Evolutionary conservation across 1,139 yeast genomes (phyloP), one percentile per base, ranked within the genome.

Genomic region (Hemisphaericaspora lyxosophila): DNA sequence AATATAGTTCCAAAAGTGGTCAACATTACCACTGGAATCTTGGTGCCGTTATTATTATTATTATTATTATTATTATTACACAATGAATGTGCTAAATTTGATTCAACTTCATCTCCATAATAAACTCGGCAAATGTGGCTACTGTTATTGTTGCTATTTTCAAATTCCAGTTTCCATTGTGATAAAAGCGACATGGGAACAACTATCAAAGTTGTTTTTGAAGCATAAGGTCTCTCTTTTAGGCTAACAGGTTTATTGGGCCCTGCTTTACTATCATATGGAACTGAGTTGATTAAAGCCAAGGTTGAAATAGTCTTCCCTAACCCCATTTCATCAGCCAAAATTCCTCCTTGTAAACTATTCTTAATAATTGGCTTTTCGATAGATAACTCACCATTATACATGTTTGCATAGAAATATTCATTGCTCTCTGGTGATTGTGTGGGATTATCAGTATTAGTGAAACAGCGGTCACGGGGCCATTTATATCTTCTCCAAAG

Each of bases 301-400:
- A 88, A 61, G 0, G 95, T 80, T 0, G 96, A 85, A 15, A 90
- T 85, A 0, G 97, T 90, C 55, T 90, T 90, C 31, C 97, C 97
- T 6, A 90, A 69, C 0, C 97, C 97, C 97, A 90, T 90, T 57
- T 90, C 97, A 60, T 90, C 97, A 0, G 97, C 96, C n/a, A 90
- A 64, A 13, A 90, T 86, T 1, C 98, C 98, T 16, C 98, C 97
- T 43, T 66, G 64, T 27, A 81, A 70, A 24, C 75, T 60, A 0
- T 82, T 68, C 43, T 73, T 77, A 6, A 83, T 60, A 5, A 78
- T 46, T 1, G 97, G 97, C 47, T 75, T 79, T 14, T 73, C 73
- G 15, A 78, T 52, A 0, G 94, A 80, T 41, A 92, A 73, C 45
- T 85, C 92, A 3, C 97, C 97, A 41, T 85, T 81, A 56, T 85